phyloP scores from a whole-genome alignment of 2,329 filamentous ascomycete genomes.

The Aspergillus sp. region DNA sequence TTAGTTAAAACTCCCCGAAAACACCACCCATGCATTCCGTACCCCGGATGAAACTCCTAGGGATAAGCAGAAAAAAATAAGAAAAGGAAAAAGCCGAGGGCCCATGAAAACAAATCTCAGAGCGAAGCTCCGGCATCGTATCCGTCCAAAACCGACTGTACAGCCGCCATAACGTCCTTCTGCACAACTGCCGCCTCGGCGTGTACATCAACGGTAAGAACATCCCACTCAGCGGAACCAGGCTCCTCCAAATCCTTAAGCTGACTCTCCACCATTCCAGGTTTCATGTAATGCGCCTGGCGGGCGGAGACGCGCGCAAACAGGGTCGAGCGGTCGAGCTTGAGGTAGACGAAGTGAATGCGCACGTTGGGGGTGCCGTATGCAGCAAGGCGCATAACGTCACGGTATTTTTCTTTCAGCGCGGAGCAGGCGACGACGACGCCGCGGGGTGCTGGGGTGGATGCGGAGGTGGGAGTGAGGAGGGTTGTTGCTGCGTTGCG shows the following conservation, averaged over 20 bases:
- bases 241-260: slow-evolving; percentile 86
- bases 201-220: slow-evolving; percentile 66
- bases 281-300: slow-evolving; percentile 91
- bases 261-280: slow-evolving; percentile 91
- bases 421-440: slow-evolving; percentile 97
- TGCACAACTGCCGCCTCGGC: slow-evolving; percentile 58
- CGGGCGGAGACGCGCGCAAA: slow-evolving; percentile 72
- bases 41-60: not conserved
- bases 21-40: slow-evolving; percentile 4
- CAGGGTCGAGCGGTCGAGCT: slow-evolving; percentile 72
- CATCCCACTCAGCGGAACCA: slow-evolving; percentile 66
- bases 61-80: not conserved
- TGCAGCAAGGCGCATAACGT: slow-evolving; percentile 78
- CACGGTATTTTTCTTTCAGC: slow-evolving; percentile 94
- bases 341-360: slow-evolving; percentile 91
- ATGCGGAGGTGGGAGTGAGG: slow-evolving; percentile 35
- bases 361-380: slow-evolving; percentile 72
- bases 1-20: not conserved
- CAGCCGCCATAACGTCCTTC: slow-evolving; percentile 58
- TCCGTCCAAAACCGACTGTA: slow-evolving; percentile 56
- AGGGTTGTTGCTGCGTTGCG: slow-evolving; percentile 63
- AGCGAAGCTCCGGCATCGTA: slow-evolving; percentile 22
- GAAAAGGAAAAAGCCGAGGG: too few relatives aligned
- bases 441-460: slow-evolving; percentile 56
- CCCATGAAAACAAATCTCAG: not conserved